A percentile compares a stretch with the other conserved stretches of the same genome.
Conservation (phyloP, 2,329 filamentous ascomycete species). For the Aureobasidium lini region DNA sequence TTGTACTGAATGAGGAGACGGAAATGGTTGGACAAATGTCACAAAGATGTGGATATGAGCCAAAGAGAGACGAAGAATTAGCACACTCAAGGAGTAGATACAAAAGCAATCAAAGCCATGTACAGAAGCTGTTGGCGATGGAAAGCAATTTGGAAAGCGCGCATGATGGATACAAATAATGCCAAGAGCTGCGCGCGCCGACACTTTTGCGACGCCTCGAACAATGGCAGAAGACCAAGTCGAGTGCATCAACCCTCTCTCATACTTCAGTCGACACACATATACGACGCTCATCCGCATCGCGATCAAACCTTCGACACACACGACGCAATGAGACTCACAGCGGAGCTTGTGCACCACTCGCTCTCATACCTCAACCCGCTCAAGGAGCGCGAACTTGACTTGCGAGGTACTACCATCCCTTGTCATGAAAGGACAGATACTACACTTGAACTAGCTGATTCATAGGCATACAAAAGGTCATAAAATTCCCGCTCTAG, state of each 20-base stretch:
- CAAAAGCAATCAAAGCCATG: too few relatives aligned
- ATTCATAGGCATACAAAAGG: constrained; percentile 52
- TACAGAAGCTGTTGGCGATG: too few relatives aligned
- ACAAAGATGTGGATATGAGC: too few relatives aligned
- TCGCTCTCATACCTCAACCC: constrained; percentile 98
- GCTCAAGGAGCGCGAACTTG: constrained; percentile 96
- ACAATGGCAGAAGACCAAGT: neutral
- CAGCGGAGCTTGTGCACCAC: constrained; percentile 84
- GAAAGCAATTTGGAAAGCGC: too few relatives aligned
- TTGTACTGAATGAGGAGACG: too few relatives aligned
- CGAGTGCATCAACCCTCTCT: too few relatives aligned
- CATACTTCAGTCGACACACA: too few relatives aligned
- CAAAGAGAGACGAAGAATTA: too few relatives aligned
- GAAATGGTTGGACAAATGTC: too few relatives aligned
- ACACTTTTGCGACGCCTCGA: neutral
- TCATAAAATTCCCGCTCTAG: constrained; percentile 94
- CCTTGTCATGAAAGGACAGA: constrained; percentile 72
- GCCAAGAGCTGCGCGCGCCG: neutral
- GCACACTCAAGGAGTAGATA: too few relatives aligned
- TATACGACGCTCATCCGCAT: neutral
- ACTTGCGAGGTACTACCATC: constrained; percentile 84
- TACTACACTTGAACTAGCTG: constrained; percentile 66
- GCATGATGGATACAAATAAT: neutral
- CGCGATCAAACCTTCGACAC: neutral
- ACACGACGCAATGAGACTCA: constrained; percentile 70